These are phyloP conservation scores for Alternaria viburni DNA, from an alignment of 2,329 filamentous ascomycete species.

Conservation along the genomic window DNA sequence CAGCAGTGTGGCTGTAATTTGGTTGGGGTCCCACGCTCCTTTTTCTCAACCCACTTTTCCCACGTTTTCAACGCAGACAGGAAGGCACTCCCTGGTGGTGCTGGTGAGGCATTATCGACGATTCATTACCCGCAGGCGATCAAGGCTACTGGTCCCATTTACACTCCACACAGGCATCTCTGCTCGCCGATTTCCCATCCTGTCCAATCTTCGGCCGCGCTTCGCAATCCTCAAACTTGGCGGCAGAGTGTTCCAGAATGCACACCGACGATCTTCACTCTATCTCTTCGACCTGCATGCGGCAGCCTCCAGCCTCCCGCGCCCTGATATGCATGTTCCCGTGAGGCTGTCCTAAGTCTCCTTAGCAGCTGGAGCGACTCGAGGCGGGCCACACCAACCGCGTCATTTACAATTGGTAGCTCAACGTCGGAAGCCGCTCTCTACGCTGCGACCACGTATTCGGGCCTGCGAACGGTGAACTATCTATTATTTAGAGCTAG, in stretches of 20 bases:
- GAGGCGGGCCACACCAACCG: not conserved
- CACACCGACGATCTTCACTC: conserved; percentile 9
- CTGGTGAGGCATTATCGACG: conserved; percentile 3
- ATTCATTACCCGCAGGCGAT: not conserved
- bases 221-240: not conserved
- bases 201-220: not conserved
- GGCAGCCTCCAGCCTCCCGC: conserved; percentile 10
- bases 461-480: conserved; percentile 4
- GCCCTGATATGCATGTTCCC: conserved; percentile 12
- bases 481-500: conserved; percentile 7
- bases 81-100: not conserved
- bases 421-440: not conserved
- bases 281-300: conserved; percentile 1
- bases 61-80: not conserved
- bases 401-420: not conserved
- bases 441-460: conserved; percentile 20
- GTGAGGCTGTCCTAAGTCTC: conserved; percentile 9
- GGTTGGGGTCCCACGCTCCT: conserved; percentile 2
- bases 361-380: not conserved
- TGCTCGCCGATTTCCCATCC: not conserved
- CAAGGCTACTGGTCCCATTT: not conserved
- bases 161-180: not conserved
- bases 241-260: not conserved
- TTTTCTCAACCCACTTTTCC: conserved; percentile 9
- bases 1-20: conserved; percentile 2